Conservation (phyloP, 768 basidiomycete genomes). For the Leccinum olivaceopallidum region DNA sequence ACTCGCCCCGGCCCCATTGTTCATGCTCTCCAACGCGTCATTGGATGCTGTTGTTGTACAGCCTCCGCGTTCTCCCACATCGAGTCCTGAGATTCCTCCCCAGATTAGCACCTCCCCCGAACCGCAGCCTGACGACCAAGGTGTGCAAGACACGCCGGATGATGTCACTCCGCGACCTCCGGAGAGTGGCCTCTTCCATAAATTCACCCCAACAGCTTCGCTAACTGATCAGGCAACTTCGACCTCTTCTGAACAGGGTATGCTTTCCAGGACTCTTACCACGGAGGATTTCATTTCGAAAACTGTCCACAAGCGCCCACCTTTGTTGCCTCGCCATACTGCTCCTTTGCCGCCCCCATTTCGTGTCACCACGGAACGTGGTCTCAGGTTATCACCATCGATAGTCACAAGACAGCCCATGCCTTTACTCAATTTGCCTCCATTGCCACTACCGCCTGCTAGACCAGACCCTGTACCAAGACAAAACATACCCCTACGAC, state of each 20-base stretch:
- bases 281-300: constrained; percentile 2
- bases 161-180: constrained; percentile 20
- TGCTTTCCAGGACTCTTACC: neutral
- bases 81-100: constrained; percentile 4
- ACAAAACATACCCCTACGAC: constrained; percentile 39
- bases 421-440: constrained; percentile 53
- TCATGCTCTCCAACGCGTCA: constrained; percentile 14
- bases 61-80: constrained; percentile 5
- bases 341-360: constrained; percentile 24
- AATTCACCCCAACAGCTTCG: constrained; percentile 11
- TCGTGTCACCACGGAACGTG: constrained; percentile 34
- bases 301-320: constrained; percentile 3
- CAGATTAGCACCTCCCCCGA: constrained; percentile 8
- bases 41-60: constrained; percentile 10
- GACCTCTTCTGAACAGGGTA: constrained; percentile 1
- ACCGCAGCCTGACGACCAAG: constrained; percentile 2
- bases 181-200: constrained; percentile 9
- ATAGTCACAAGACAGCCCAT: constrained; percentile 45
- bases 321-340: constrained; percentile 11
- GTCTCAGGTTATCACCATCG: constrained; percentile 46
- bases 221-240: constrained; percentile 1
- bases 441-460: constrained; percentile 37
- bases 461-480: constrained; percentile 13
- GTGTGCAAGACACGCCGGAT: constrained; percentile 11
- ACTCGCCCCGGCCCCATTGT: constrained; percentile 18